These are phyloP conservation scores for Aspergillus versicolor DNA, from an alignment of 2,329 filamentous ascomycete species.

Conservation along the genomic window DNA sequence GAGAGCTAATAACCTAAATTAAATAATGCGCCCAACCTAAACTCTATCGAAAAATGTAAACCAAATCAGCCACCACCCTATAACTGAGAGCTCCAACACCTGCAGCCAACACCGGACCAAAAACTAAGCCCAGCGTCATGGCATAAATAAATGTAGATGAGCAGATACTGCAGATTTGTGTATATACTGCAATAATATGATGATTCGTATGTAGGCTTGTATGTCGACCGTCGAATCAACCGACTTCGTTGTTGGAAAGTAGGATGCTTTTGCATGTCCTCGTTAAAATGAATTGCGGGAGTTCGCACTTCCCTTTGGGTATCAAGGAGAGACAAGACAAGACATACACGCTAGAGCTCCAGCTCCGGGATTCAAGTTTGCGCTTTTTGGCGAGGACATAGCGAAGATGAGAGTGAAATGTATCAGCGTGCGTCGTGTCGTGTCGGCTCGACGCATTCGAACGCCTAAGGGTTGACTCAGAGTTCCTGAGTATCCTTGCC, in stretches of 20 bases:
- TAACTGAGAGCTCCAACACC: too few relatives aligned
- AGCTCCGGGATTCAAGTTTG: neutral
- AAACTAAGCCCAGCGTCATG: neutral
- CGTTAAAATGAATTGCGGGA: neutral
- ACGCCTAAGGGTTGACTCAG: slow-evolving; percentile 9
- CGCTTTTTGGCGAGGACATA: neutral
- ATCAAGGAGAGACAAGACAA: neutral
- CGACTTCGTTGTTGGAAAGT: neutral
- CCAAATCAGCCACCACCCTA: too few relatives aligned
- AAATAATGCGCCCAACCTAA: too few relatives aligned
- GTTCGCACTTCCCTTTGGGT: neutral
- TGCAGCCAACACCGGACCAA: neutral
- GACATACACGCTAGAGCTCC: neutral
- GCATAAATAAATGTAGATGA: neutral
- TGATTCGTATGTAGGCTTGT: neutral
- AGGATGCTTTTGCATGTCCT: neutral
- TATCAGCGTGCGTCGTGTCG: neutral
- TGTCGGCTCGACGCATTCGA: neutral
- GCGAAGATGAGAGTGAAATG: neutral
- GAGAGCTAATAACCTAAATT: neutral
- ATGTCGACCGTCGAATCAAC: neutral
- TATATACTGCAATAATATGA: neutral
- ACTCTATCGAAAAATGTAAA: too few relatives aligned
- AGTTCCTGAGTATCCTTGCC: slow-evolving; percentile 42
- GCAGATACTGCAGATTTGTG: neutral